Percentiles rank a stretch among this genome's conserved stretches.
Evolutionary conservation across 2,329 filamentous ascomycete genomes (phyloP).

Genomic region (Metarhizium album): DNA sequence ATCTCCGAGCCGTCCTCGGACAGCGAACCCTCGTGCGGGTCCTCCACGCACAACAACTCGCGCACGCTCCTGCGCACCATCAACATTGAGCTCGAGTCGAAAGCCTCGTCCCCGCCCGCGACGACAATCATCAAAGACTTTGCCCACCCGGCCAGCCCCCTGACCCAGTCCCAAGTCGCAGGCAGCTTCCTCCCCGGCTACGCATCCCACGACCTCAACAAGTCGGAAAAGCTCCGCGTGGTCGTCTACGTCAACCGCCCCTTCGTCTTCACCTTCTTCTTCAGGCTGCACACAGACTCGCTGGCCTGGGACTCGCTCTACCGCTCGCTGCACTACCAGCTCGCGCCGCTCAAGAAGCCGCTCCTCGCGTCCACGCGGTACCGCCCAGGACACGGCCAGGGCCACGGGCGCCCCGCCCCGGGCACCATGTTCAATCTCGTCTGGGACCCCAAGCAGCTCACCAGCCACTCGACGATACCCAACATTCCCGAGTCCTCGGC

Average conservation of each 20-base stretch:
- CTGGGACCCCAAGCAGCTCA: slow-evolving; percentile 24
- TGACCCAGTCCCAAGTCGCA: slow-evolving; percentile 23
- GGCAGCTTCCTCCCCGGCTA: slow-evolving; percentile 22
- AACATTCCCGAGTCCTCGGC: slow-evolving; percentile 3
- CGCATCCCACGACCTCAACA: slow-evolving; percentile 38
- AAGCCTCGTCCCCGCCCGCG: slow-evolving; percentile 27
- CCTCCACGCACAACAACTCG: slow-evolving; percentile 28
- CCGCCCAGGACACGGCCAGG: slow-evolving; percentile 39
- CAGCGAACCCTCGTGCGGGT: slow-evolving; percentile 16
- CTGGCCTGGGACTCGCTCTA: slow-evolving; percentile 46
- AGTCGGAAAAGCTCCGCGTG: slow-evolving; percentile 49
- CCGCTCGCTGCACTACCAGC: slow-evolving; percentile 48
- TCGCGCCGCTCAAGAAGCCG: slow-evolving; percentile 46
- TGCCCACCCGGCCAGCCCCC: slow-evolving; percentile 22
- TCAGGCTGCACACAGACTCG: slow-evolving; percentile 46
- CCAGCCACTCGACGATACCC: slow-evolving; percentile 4
- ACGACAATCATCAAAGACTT: slow-evolving; percentile 35
- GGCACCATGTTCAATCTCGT: slow-evolving; percentile 47
- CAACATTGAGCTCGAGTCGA: slow-evolving; percentile 50
- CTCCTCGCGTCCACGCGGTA: slow-evolving; percentile 46
- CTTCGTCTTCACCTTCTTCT: slow-evolving; percentile 70
- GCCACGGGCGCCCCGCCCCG: neutral
- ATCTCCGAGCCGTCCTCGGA: slow-evolving; percentile 34
- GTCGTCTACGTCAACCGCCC: slow-evolving; percentile 64
- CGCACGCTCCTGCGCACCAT: slow-evolving; percentile 55